phyloP scores from a whole-genome alignment of 2,329 filamentous ascomycete genomes.

The Trichophyton benhamiae region DNA sequence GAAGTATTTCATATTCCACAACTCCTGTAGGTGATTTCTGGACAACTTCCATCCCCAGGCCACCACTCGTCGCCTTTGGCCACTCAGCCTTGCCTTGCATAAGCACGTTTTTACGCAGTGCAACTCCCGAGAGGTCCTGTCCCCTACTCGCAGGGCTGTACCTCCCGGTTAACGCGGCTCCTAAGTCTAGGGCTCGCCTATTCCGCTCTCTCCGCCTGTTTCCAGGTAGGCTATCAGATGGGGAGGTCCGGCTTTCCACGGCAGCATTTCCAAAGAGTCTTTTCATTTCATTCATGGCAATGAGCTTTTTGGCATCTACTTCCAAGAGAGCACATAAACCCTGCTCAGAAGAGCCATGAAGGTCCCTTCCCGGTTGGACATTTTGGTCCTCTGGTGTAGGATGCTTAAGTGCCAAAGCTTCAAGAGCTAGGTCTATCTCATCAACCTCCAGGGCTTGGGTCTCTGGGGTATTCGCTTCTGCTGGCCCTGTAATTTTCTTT shows the following conservation, averaged over 20 bases:
- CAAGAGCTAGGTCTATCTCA: conserved; percentile 55
- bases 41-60: conserved; percentile 66
- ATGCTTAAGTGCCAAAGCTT: conserved; percentile 42
- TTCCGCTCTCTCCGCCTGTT: conserved; percentile 46
- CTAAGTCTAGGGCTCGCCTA: conserved; percentile 37
- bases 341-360: conserved; percentile 2
- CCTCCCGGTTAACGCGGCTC: conserved; percentile 43
- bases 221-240: conserved; percentile 33
- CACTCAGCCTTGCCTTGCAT: conserved; percentile 79
- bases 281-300: conserved; percentile 84
- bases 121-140: conserved; percentile 56
- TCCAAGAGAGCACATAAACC: conserved; percentile 44
- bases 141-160: conserved; percentile 44
- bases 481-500: conserved; percentile 21
- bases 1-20: conserved; percentile 64
- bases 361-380: neutral
- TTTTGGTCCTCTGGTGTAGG: conserved; percentile 6
- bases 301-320: conserved; percentile 61
- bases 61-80: conserved; percentile 66
- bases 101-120: conserved; percentile 66
- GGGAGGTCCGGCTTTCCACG: conserved; percentile 45
- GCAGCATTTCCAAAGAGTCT: conserved; percentile 56
- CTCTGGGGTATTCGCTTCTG: conserved; percentile 11
- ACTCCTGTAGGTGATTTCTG: conserved; percentile 45
- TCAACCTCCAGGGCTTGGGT: conserved; percentile 36